phyloP scores from a whole-genome alignment of 257 asterid species.

The Eustoma russellianum region DNA sequence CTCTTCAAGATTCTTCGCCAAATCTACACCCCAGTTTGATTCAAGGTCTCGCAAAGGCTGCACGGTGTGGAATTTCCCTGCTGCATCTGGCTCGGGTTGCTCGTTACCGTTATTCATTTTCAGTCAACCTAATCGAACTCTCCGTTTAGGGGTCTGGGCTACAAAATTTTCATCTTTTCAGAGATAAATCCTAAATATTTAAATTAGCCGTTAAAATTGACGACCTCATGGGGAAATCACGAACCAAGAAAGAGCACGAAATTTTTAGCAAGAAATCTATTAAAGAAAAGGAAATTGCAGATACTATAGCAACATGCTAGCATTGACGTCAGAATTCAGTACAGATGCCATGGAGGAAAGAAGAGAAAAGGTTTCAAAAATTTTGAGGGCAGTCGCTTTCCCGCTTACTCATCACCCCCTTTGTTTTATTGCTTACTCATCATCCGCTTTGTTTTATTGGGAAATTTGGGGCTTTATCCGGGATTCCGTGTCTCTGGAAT shows the following conservation, averaged over 20 bases:
- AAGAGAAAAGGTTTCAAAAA: conserved; percentile 9
- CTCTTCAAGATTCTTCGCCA: conserved; percentile 73
- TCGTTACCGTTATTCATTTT: conserved; percentile 41
- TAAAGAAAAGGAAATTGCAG: not conserved
- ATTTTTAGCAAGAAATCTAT: not conserved
- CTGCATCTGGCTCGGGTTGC: conserved; percentile 29
- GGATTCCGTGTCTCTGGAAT: no score
- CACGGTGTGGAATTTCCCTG: conserved; percentile 46
- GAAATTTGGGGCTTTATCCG: no score
- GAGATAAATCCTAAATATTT: conserved; percentile 3
- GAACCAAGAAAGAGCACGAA: not conserved
- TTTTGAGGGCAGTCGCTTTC: conserved; percentile 14
- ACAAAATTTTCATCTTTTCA: conserved; percentile 1
- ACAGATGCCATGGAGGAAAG: no score
- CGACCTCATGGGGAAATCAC: not conserved
- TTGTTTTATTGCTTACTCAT: conserved; percentile 1
- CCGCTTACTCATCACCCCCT: conserved; percentile 16
- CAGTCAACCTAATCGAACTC: not conserved
- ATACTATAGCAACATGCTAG: no score
- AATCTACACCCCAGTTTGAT: conserved; percentile 86
- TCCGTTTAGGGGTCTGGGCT: conserved; percentile 6
- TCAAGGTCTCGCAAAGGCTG: conserved; percentile 80
- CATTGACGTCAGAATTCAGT: no score
- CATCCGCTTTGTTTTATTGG: no score
- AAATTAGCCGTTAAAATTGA: not conserved